Percentiles rank a stretch among this genome's conserved stretches.
These are phyloP conservation scores for Cystofilobasidium ferigula DNA, from an alignment of 768 basidiomycete species.

Conservation along the genomic window DNA sequence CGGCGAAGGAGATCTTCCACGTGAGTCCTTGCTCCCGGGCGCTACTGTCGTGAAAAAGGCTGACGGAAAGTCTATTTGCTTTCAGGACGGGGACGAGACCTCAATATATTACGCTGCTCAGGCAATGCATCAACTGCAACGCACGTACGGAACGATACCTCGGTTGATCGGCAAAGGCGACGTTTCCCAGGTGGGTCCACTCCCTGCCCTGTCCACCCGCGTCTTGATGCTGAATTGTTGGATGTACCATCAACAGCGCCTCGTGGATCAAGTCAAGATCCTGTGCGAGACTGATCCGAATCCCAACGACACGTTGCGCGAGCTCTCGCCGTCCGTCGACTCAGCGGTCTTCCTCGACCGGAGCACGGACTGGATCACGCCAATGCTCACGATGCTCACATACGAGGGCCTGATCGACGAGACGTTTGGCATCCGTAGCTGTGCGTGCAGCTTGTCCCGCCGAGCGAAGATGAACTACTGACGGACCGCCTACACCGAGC, in stretches of 20 bases:
- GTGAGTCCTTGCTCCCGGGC: conserved; percentile 40
- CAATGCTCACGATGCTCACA: conserved; percentile 85
- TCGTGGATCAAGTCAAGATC: conserved; percentile 59
- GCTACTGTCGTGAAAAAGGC: not conserved
- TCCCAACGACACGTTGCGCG: conserved; percentile 38
- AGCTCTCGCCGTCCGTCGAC: conserved; percentile 56
- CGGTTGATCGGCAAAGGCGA: conserved; percentile 89
- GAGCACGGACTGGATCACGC: conserved; percentile 86
- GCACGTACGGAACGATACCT: conserved; percentile 77
- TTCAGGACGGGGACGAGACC: conserved; percentile 84
- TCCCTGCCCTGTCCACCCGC: not conserved
- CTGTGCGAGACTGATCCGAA: conserved; percentile 42
- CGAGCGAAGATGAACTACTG: conserved; percentile 40
- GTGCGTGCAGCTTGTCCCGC: conserved; percentile 50
- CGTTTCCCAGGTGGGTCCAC: conserved; percentile 41
- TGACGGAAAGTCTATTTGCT: not conserved
- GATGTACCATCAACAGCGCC: conserved; percentile 46
- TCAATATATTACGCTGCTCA: conserved; percentile 78
- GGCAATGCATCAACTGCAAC: conserved; percentile 66
- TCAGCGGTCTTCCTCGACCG: conserved; percentile 81
- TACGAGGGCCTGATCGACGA: conserved; percentile 96
- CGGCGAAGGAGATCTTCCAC: conserved; percentile 82
- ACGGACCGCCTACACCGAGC: too few species aligned
- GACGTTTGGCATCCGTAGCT: conserved; percentile 75
- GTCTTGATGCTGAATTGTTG: not conserved